These are phyloP conservation scores for Thraustotheca clavata DNA, from an alignment of 352 stramenopile genomes.

Conservation along the genomic window DNA sequence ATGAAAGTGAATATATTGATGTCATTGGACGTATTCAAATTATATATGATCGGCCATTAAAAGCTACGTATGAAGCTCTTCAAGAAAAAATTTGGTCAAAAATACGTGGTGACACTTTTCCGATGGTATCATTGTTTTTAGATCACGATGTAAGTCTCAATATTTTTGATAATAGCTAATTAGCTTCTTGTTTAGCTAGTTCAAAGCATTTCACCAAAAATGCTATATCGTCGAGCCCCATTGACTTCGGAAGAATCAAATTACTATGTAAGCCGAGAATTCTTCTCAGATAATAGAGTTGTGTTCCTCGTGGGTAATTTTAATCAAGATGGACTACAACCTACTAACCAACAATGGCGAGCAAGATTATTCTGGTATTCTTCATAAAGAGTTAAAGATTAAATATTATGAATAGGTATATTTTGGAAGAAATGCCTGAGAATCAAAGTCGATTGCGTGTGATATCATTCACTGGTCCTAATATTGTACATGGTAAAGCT, in stretches of 20 bases:
- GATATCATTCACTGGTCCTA: not conserved
- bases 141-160: not conserved
- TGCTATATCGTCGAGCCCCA: not conserved
- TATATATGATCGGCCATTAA: not conserved
- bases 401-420: not conserved
- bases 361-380: not conserved
- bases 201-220: not conserved
- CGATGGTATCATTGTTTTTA: not conserved
- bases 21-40: conserved; percentile 1
- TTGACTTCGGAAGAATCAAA: not conserved
- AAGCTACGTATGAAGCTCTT: not conserved
- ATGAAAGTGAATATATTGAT: not conserved
- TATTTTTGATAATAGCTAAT: too few species aligned
- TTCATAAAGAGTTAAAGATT: not conserved
- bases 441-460: not conserved
- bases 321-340: not conserved
- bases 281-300: not conserved
- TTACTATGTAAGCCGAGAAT: conserved; percentile 4
- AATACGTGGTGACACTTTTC: not conserved
- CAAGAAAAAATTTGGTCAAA: not conserved
- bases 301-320: not conserved
- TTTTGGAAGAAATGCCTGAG: not conserved
- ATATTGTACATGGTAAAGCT: not conserved
- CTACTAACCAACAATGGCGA: not conserved
- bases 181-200: not conserved